phyloP scores from a whole-genome alignment of 78 protist species.

The Mastigamoeba balamuthi region DNA sequence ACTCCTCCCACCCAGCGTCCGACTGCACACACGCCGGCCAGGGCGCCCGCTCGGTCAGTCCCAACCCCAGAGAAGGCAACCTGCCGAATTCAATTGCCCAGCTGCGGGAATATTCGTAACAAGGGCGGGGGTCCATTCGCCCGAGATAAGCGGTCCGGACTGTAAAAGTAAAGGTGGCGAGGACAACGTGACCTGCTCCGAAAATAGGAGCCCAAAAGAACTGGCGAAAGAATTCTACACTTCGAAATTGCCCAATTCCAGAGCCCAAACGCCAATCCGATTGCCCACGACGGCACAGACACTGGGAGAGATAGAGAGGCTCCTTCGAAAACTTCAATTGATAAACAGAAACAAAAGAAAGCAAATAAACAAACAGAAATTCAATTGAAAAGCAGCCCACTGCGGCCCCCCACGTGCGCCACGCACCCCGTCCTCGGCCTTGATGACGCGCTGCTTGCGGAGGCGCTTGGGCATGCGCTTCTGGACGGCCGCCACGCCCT shows the following conservation, averaged over 20 bases:
- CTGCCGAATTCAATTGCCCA: too few species aligned
- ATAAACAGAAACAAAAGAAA: background rate
- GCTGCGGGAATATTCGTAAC: too few species aligned
- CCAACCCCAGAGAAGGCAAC: background rate
- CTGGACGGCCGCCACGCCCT: background rate
- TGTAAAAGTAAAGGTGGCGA: background rate
- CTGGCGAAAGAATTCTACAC: background rate
- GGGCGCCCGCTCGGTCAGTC: too few species aligned
- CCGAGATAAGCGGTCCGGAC: too few species aligned
- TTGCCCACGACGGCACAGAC: too few species aligned
- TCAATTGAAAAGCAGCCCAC: background rate
- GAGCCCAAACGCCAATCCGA: too few species aligned
- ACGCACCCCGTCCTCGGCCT: conserved; percentile 30
- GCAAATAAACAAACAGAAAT: background rate
- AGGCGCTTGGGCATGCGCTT: conserved; percentile 46
- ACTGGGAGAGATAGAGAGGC: background rate
- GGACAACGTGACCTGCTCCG: background rate
- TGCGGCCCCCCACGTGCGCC: background rate
- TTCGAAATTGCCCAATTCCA: too few species aligned
- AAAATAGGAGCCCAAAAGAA: background rate
- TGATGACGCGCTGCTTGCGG: conserved; percentile 42
- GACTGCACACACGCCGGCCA: background rate
- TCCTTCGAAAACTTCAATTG: background rate
- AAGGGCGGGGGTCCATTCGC: too few species aligned
- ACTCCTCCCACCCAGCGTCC: conserved; percentile 74